Evolutionary conservation across 805 yeast species (phyloP).

Genomic region (Diddensiella santjacobensis): DNA sequence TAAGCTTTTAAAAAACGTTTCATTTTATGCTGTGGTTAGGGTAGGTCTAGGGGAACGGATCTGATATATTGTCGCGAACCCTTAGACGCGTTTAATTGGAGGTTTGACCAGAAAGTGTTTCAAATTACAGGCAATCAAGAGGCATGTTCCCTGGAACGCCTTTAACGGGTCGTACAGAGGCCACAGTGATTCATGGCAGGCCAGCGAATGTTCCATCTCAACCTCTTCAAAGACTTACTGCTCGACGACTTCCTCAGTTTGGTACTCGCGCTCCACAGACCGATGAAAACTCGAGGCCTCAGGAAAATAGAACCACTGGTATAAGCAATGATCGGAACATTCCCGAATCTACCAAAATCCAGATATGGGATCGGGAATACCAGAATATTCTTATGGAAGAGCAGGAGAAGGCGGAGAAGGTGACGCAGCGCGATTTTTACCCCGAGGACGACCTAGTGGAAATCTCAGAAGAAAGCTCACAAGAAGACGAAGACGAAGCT

Average conservation of each 20-base stretch:
- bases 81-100: no score
- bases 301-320: background rate
- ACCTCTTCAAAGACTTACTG: background rate
- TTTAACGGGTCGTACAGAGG: background rate
- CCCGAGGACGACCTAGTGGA: background rate
- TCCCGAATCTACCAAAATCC: background rate
- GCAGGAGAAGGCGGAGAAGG: background rate
- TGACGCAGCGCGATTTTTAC: background rate
- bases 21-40: no score
- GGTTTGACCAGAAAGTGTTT: no score
- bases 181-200: background rate
- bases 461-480: background rate
- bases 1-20: no score
- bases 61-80: no score
- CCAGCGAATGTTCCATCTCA: slow-evolving; percentile 1
- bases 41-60: no score
- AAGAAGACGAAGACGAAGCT: background rate
- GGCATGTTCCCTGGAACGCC: background rate
- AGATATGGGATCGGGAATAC: slow-evolving; percentile 1
- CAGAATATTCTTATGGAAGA: background rate
- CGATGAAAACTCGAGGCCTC: no score
- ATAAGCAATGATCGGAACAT: background rate
- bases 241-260: background rate
- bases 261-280: background rate
- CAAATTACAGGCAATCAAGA: background rate